Evolutionary conservation across 139 green algal species (phyloP).

Genomic region (Parachlorella kessleri): DNA sequence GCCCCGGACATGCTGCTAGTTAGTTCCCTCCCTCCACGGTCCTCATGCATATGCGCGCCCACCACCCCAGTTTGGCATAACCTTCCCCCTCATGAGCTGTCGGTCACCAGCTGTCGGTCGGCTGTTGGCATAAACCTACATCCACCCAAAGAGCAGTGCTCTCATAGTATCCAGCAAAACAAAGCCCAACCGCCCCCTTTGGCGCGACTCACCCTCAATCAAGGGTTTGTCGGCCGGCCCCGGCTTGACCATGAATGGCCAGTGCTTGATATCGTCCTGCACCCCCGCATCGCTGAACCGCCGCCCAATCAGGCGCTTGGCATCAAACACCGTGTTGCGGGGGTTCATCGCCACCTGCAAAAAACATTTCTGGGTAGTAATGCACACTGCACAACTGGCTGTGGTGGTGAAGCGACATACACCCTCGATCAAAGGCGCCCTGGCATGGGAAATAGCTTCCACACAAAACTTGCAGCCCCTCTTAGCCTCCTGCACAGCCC

Average conservation of each 20-base stretch:
- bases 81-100: neutral
- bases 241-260: slow-evolving; percentile 76
- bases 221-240: slow-evolving; percentile 88
- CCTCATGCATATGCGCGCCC: neutral
- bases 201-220: slow-evolving; percentile 73
- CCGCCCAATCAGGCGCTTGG: slow-evolving; percentile 96
- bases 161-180: neutral
- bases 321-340: slow-evolving; percentile 97
- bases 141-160: too few species aligned
- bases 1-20: too few species aligned
- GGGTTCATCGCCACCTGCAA: slow-evolving; percentile 83
- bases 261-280: slow-evolving; percentile 93
- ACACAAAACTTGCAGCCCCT: too few species aligned
- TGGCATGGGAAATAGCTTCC: too few species aligned
- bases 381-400: too few species aligned
- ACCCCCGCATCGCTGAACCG: slow-evolving; percentile 86
- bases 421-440: too few species aligned
- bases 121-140: too few species aligned
- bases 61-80: neutral
- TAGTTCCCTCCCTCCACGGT: too few species aligned
- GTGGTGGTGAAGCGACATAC: too few species aligned
- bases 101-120: too few species aligned
- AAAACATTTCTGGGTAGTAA: too few species aligned
- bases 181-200: neutral
- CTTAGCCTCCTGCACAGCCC: too few species aligned